Evolutionary conservation across 179 eudicot species (phyloP), one percentile per base, ranked within the genome.

Genomic region (Nepenthes alata): DNA sequence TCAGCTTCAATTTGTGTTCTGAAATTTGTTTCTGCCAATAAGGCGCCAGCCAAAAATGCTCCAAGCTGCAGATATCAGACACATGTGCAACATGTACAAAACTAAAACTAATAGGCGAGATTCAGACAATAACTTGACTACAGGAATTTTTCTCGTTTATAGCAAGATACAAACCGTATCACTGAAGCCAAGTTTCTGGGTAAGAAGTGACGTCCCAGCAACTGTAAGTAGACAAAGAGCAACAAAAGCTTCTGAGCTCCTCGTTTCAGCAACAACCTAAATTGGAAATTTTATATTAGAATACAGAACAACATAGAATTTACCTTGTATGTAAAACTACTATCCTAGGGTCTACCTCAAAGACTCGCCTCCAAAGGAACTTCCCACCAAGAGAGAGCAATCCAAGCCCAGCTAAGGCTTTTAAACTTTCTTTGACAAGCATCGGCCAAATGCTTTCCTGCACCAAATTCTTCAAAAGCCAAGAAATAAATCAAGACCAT

Each of bases 1-100:
- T 89, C 98, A 51, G 97, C 98, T 82, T 93, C 98, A 72, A 93
- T 89, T 66, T 93, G 98, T 57, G 98, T 93, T 57, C 98, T 77
- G 70, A 85, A 93, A 80, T 93, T 93, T 57, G 97, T 93, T 78
- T 93, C 98, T 16, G 98, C 98, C 65, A 93, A 74, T 65, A 93
- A 71, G 63, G 98, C 95, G 61, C 98, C 98, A 58, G 97, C 98
- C 75, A 93, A 70, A 78, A 93, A 93, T 65, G 98, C 98, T 78
- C 98, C 98, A 50, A 93, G 94, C 98, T 93, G 85, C 72, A 74
- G 11, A 68, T 38, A 41, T 39, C 69, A 61, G 12, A 59, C 34
- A 58, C 63, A 11, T 38, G 41, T 55, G 49, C 37, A 35, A 62
- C 36, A 52, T 2, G 41, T 36, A 57, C 53, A 11, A 57, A 45